phyloP scores from a whole-genome alignment of 441 rosid genomes.

The Sinapis alba region DNA sequence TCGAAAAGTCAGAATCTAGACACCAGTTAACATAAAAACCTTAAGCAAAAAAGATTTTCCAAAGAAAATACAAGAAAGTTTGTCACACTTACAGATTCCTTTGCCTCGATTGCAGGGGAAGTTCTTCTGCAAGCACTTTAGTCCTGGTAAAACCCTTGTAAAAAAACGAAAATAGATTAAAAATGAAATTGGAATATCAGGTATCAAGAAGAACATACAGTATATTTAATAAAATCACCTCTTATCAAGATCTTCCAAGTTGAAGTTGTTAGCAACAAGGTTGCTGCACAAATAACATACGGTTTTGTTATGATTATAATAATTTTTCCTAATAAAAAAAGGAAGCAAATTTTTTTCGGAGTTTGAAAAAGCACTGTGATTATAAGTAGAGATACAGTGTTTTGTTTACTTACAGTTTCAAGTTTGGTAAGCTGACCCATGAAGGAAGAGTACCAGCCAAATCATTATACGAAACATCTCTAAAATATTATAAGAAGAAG shows the following conservation, averaged over 20 bases:
- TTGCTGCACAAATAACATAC: slow-evolving; percentile 43
- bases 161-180: background rate
- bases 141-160: slow-evolving; percentile 31
- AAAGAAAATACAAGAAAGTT: background rate
- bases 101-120: slow-evolving; percentile 53
- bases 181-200: background rate
- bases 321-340: background rate
- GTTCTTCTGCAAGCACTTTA: slow-evolving; percentile 57
- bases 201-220: slow-evolving; percentile 9
- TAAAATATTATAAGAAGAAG: slow-evolving; percentile 25
- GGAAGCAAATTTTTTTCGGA: too few relatives aligned
- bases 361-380: too few relatives aligned
- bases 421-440: slow-evolving; percentile 45
- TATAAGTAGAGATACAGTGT: background rate
- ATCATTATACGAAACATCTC: slow-evolving; percentile 73
- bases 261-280: slow-evolving; percentile 61
- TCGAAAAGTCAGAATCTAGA: slow-evolving; percentile 50
- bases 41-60: background rate
- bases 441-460: slow-evolving; percentile 61
- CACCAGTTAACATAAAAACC: background rate
- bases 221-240: slow-evolving; percentile 47
- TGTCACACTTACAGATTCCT: slow-evolving; percentile 44
- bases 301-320: background rate
- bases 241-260: slow-evolving; percentile 38
- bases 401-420: slow-evolving; percentile 52